phyloP scores from a whole-genome alignment of 768 basidiomycete genomes.

The Collybiopsis confluens region DNA sequence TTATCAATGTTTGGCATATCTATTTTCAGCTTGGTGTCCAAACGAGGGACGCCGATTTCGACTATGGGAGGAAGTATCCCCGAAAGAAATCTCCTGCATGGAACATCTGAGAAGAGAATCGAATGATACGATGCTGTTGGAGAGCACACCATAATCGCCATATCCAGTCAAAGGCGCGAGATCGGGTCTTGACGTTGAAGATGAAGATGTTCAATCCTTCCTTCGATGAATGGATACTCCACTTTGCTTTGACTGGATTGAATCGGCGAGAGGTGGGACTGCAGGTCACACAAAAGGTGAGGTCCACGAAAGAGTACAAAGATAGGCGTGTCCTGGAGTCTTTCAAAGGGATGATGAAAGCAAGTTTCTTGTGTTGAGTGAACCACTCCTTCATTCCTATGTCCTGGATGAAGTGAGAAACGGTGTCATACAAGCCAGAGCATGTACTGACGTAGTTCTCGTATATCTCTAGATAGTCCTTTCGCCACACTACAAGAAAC shows the following conservation, averaged over 20 bases:
- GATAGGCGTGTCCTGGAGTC: constrained; percentile 65
- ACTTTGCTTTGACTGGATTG: constrained; percentile 15
- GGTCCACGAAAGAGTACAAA: constrained; percentile 82
- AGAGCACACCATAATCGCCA: constrained; percentile 74
- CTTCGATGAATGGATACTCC: constrained; percentile 36
- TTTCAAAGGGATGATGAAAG: constrained; percentile 72
- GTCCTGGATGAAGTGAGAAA: constrained; percentile 30
- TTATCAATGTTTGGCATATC: constrained; percentile 52
- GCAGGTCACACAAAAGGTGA: constrained; percentile 76
- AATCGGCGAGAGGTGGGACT: constrained; percentile 38
- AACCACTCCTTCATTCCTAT: constrained; percentile 67
- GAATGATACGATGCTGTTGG: background rate
- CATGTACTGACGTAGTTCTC: constrained; percentile 65
- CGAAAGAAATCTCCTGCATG: constrained; percentile 62
- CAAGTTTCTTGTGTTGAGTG: constrained; percentile 70
- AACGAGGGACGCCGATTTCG: constrained; percentile 64
- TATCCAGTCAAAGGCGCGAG: constrained; percentile 82
- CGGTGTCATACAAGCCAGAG: background rate
- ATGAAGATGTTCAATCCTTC: constrained; percentile 84
- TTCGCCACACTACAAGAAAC: constrained; percentile 83
- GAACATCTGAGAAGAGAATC: background rate
- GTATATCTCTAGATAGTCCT: constrained; percentile 76
- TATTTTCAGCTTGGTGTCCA: constrained; percentile 66
- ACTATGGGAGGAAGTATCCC: constrained; percentile 65
- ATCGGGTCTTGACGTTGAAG: constrained; percentile 76